Conservation (phyloP, 805 yeast species). For the Saccharomycopsis guyanensis region DNA sequence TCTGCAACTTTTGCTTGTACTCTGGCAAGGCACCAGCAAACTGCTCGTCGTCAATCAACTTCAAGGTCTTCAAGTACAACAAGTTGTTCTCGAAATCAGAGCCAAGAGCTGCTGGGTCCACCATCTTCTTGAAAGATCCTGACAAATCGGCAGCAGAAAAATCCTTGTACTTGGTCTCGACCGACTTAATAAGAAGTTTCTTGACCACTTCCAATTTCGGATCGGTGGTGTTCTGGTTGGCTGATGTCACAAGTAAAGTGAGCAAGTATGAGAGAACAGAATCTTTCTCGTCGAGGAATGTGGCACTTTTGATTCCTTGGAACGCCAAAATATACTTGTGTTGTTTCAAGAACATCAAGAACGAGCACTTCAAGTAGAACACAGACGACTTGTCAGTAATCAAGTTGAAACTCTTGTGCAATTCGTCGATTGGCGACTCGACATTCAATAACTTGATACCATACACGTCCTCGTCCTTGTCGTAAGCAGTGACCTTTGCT, state of each 20-base stretch:
- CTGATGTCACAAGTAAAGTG: conserved; percentile 1
- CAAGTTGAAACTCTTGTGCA: conserved; percentile 4
- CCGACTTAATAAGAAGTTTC: conserved; percentile 10
- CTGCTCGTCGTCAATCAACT: conserved; percentile 3
- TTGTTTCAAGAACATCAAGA: conserved; percentile 7
- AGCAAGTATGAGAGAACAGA: conserved; percentile 11
- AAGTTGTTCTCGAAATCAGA: conserved; percentile 2
- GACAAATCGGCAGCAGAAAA: conserved; percentile 4
- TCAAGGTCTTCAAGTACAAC: conserved; percentile 9
- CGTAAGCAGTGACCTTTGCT: conserved; percentile 8
- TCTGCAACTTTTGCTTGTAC: not conserved
- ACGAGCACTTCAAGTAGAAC: conserved; percentile 13
- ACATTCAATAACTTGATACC: conserved; percentile 10
- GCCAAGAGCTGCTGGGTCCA: not conserved
- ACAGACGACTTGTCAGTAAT: conserved; percentile 10
- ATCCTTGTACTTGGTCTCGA: conserved; percentile 6
- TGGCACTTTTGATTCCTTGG: conserved; percentile 12
- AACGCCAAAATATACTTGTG: conserved; percentile 19
- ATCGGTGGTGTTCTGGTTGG: conserved; percentile 1
- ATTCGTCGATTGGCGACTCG: conserved; percentile 6
- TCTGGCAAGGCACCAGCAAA: not conserved
- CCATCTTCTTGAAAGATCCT: conserved; percentile 3
- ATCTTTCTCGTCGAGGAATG: not conserved
- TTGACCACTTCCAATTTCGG: conserved; percentile 11
- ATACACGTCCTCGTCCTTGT: conserved; percentile 17